These are phyloP conservation scores for Naganishia friedmannii DNA, from an alignment of 768 basidiomycete genomes.

Conservation along the genomic window DNA sequence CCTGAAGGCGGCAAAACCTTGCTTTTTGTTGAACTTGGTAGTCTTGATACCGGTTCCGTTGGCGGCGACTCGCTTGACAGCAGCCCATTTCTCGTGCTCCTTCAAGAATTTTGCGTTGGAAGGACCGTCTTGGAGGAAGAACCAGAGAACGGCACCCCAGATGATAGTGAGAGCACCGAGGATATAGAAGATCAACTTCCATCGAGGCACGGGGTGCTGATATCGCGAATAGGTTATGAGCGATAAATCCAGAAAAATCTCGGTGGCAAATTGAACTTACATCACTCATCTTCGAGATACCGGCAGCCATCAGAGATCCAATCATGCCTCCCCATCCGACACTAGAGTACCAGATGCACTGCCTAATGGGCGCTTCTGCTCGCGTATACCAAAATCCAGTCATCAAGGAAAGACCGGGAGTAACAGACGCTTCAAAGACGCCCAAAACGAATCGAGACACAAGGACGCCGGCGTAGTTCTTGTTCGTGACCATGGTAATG, in stretches of 20 bases:
- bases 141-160: conserved; percentile 47
- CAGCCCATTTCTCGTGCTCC: conserved; percentile 42
- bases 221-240: not conserved
- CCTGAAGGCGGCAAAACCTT: conserved; percentile 42
- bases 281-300: conserved; percentile 35
- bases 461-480: conserved; percentile 46
- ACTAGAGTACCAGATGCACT: conserved; percentile 52
- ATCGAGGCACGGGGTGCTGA: conserved; percentile 33
- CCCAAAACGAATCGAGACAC: conserved; percentile 51
- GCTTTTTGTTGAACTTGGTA: conserved; percentile 45
- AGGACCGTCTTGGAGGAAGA: conserved; percentile 51
- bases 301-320: conserved; percentile 51
- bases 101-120: conserved; percentile 49
- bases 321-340: conserved; percentile 52
- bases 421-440: conserved; percentile 50
- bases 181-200: conserved; percentile 50
- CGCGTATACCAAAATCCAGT: conserved; percentile 50
- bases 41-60: conserved; percentile 51
- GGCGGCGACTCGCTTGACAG: conserved; percentile 50
- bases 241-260: too few species aligned
- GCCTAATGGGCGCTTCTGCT: conserved; percentile 46
- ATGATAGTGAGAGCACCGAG: conserved; percentile 48
- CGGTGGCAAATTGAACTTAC: not conserved
- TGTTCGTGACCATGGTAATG: conserved; percentile 46
- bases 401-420: conserved; percentile 51